phyloP scores from a whole-genome alignment of 2,329 filamentous ascomycete species.

The Pseudogymnoascus sp. region DNA sequence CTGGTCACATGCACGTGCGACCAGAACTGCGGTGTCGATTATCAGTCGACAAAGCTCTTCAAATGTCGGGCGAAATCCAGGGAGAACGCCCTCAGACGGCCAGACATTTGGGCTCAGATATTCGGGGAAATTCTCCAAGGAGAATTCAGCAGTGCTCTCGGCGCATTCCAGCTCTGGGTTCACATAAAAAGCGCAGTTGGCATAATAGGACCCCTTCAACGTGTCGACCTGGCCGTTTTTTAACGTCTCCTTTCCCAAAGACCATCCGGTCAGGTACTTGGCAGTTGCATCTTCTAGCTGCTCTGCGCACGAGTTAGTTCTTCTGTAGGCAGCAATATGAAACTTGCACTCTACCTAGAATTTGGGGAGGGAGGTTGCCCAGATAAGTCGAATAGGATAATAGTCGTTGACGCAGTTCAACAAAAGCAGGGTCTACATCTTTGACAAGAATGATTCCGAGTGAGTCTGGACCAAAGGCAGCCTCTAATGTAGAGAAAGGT shows the following conservation, averaged over 20 bases:
- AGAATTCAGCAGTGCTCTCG: slow-evolving; percentile 48
- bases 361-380: slow-evolving; percentile 63
- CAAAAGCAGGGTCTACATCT: slow-evolving; percentile 66
- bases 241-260: slow-evolving; percentile 71
- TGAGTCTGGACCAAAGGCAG: slow-evolving; percentile 84
- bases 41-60: slow-evolving; percentile 73
- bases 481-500: slow-evolving; percentile 57
- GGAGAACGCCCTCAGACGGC: slow-evolving; percentile 60
- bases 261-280: slow-evolving; percentile 67
- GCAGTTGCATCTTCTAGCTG: slow-evolving; percentile 50
- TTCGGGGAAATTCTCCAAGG: slow-evolving; percentile 62
- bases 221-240: slow-evolving; percentile 71
- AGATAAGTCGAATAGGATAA: slow-evolving; percentile 86
- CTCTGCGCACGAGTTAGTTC: slow-evolving; percentile 29
- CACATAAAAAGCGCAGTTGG: slow-evolving; percentile 72
- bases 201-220: slow-evolving; percentile 76
- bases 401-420: slow-evolving; percentile 59
- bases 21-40: slow-evolving; percentile 81
- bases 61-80: slow-evolving; percentile 65
- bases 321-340: background rate
- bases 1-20: slow-evolving; percentile 81
- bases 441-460: slow-evolving; percentile 91
- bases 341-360: slow-evolving; percentile 50
- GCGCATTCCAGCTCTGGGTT: slow-evolving; percentile 54
- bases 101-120: slow-evolving; percentile 88